Evolutionary conservation across 768 basidiomycete genomes (phyloP).

Genomic region (Cyclocybe cylindracea): DNA sequence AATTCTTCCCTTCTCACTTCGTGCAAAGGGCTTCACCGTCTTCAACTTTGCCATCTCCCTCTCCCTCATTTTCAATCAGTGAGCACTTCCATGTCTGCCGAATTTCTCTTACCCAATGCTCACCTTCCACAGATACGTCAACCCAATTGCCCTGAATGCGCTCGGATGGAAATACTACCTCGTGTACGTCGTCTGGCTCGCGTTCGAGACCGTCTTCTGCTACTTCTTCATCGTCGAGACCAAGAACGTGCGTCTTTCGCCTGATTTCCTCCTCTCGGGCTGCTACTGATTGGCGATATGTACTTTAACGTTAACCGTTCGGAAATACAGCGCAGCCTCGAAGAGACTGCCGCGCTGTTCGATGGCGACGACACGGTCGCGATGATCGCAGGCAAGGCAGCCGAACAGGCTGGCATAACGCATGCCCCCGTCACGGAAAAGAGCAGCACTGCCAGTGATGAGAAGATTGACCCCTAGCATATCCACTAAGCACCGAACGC

Average conservation of each 20-base stretch:
- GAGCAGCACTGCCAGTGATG: conserved; percentile 3
- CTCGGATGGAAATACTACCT: conserved; percentile 69
- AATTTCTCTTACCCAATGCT: not conserved
- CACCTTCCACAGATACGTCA: conserved; percentile 43
- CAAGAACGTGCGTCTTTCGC: conserved; percentile 30
- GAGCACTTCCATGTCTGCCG: conserved; percentile 1
- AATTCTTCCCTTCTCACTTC: conserved; percentile 39
- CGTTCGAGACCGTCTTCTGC: conserved; percentile 50
- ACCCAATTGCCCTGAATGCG: conserved; percentile 35
- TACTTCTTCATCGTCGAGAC: conserved; percentile 60
- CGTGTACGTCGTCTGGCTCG: conserved; percentile 58
- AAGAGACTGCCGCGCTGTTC: conserved; percentile 67
- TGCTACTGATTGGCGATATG: not conserved
- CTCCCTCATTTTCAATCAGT: conserved; percentile 70
- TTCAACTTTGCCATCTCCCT: conserved; percentile 64
- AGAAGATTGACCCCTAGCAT: not conserved
- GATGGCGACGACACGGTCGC: conserved; percentile 54
- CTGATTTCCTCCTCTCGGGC: not conserved
- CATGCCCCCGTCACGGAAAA: conserved; percentile 9
- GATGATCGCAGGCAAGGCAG: conserved; percentile 29
- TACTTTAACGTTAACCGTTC: not conserved
- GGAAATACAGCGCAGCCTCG: conserved; percentile 45
- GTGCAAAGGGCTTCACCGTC: conserved; percentile 69
- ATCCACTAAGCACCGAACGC: not conserved
- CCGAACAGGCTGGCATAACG: conserved; percentile 19